phyloP scores from a whole-genome alignment of 2,329 filamentous ascomycete genomes.

The Didymellaceae sp. region DNA sequence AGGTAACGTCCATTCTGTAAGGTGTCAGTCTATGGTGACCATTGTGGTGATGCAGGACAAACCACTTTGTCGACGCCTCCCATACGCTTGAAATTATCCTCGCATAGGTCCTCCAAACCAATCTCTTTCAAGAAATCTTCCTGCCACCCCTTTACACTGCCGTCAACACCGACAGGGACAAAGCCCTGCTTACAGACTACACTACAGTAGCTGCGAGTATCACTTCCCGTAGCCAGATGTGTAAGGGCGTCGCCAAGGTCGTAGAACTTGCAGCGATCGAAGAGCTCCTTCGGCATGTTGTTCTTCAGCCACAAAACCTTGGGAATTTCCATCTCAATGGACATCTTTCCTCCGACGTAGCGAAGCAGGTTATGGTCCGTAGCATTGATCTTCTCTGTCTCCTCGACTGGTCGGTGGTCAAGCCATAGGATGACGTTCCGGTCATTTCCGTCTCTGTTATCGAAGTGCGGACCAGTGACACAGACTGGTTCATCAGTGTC shows the following conservation, averaged over 20 bases:
- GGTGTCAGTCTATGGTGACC: conserved; percentile 35
- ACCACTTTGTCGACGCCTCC: conserved; percentile 95
- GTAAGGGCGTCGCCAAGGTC: conserved; percentile 92
- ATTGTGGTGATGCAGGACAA: conserved; percentile 54
- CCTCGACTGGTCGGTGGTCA: conserved; percentile 88
- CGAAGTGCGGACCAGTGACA: conserved; percentile 88
- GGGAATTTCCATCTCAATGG: conserved; percentile 99
- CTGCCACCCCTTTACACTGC: conserved; percentile 97
- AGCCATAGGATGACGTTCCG: conserved; percentile 98
- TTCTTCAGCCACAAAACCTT: conserved; percentile 99
- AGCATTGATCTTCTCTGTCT: conserved; percentile 91
- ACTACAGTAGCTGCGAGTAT: conserved; percentile 92
- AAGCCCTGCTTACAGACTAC: conserved; percentile 97
- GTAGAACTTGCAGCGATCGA: conserved; percentile 95
- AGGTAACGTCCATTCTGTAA: conserved; percentile 92
- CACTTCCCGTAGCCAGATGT: conserved; percentile 89
- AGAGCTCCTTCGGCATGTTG: conserved; percentile 91
- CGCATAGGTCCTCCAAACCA: conserved; percentile 80
- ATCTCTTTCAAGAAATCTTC: conserved; percentile 89
- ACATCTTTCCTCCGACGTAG: conserved; percentile 98
- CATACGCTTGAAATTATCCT: conserved; percentile 91
- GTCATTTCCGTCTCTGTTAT: conserved; percentile 76
- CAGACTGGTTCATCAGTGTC: conserved; percentile 89
- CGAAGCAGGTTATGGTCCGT: conserved; percentile 91
- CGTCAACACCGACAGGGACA: conserved; percentile 95